Percentiles rank a stretch among this genome's conserved stretches.
Evolutionary conservation across 2,329 filamentous ascomycete species (phyloP).

Genomic region (Colletotrichum orchidophilum): DNA sequence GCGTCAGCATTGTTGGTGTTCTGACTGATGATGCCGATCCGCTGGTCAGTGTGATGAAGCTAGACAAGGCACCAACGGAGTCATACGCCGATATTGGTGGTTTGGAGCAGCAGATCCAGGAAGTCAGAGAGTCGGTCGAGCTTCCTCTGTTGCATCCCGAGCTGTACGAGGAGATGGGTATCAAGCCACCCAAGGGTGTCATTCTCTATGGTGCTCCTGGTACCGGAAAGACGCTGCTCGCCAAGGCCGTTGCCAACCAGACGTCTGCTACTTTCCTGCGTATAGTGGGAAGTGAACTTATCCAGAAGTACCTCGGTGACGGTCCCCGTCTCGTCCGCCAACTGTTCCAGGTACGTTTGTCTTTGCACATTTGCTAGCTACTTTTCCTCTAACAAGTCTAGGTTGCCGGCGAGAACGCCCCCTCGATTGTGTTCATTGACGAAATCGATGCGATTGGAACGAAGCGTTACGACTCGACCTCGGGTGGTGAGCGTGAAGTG

Average conservation of each 20-base stretch:
- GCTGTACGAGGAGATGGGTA: conserved; percentile 99
- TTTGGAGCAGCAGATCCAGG: conserved; percentile 93
- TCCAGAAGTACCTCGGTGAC: conserved; percentile 98
- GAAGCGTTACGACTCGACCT: conserved; percentile 97
- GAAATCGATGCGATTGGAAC: conserved; percentile 99
- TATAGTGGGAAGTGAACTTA: conserved; percentile 97
- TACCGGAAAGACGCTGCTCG: conserved; percentile 96
- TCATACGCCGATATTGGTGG: conserved; percentile 99
- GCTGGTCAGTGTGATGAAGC: conserved; percentile 97
- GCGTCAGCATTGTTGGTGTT: conserved; percentile 96
- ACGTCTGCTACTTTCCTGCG: conserved; percentile 98
- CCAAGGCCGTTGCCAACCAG: conserved; percentile 98
- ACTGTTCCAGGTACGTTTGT: conserved; percentile 77
- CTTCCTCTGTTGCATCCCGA: conserved; percentile 94
- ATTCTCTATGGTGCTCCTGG: conserved; percentile 98
- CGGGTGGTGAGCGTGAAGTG: conserved; percentile 95
- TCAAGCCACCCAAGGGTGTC: conserved; percentile 99
- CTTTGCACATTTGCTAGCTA: neutral
- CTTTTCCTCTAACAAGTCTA: conserved; percentile 45
- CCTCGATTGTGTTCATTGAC: conserved; percentile 98
- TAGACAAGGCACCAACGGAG: conserved; percentile 98
- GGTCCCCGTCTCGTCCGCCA: conserved; percentile 94
- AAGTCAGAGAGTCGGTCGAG: conserved; percentile 97
- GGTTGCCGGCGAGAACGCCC: conserved; percentile 94
- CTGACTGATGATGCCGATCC: conserved; percentile 96